A percentile compares a stretch with the other conserved stretches of the same genome.
phyloP scores from a whole-genome alignment of 306 rosid genomes.

The Ammopiptanthus mongolicus region DNA sequence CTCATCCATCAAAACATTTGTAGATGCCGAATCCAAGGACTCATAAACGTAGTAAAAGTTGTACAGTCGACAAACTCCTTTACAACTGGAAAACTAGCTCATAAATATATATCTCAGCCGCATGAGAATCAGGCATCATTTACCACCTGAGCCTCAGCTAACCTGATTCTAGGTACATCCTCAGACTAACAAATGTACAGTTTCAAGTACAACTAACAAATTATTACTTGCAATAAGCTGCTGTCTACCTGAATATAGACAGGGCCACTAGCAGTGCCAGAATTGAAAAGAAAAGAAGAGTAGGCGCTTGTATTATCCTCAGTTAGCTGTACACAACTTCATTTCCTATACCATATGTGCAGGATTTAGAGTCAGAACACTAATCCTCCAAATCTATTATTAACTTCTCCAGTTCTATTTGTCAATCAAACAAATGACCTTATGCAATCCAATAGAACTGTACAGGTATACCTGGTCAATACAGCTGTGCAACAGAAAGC shows the following conservation, averaged over 20 bases:
- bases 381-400: slow-evolving; percentile 34
- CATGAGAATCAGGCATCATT: slow-evolving; percentile 38
- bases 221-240: slow-evolving; percentile 46
- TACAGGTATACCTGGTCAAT: too few relatives aligned
- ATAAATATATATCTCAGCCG: slow-evolving; percentile 43
- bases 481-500: too few relatives aligned
- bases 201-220: slow-evolving; percentile 70
- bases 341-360: slow-evolving; percentile 58
- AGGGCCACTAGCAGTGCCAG: slow-evolving; percentile 21
- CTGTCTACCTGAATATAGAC: slow-evolving; percentile 36
- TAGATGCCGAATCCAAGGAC: slow-evolving; percentile 21
- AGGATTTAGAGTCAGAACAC: slow-evolving; percentile 70
- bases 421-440: slow-evolving; percentile 8
- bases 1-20: slow-evolving; percentile 21
- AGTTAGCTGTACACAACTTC: slow-evolving; percentile 81
- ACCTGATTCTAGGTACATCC: slow-evolving; percentile 61
- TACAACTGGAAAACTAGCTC: slow-evolving; percentile 36
- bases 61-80: slow-evolving; percentile 34
- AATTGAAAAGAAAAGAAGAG: slow-evolving; percentile 25
- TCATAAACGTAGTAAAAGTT: slow-evolving; percentile 26
- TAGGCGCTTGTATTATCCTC: slow-evolving; percentile 54
- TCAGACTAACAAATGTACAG: slow-evolving; percentile 85
- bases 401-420: slow-evolving; percentile 16
- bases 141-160: slow-evolving; percentile 39
- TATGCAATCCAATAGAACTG: too few relatives aligned